Conservation (phyloP, 768 basidiomycete species). For the Pisolithus orientalis region DNA sequence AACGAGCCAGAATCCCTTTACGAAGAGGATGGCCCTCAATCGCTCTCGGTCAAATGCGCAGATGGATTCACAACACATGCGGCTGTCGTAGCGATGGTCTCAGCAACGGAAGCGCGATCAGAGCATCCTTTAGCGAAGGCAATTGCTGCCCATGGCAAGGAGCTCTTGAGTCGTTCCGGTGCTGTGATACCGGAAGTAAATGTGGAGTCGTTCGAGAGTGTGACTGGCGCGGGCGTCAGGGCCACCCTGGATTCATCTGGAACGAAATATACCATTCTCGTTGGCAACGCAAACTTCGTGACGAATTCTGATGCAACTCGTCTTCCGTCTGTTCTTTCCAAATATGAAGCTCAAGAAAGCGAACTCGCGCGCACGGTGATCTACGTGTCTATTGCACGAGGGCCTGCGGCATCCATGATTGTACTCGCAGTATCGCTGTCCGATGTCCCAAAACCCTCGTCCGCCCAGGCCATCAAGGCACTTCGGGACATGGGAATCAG, state of each 20-base stretch:
- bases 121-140: conserved; percentile 97
- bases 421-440: conserved; percentile 79
- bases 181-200: conserved; percentile 42
- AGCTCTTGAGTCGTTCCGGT: conserved; percentile 40
- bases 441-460: conserved; percentile 83
- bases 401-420: conserved; percentile 41
- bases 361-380: conserved; percentile 77
- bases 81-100: conserved; percentile 72
- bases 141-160: conserved; percentile 76
- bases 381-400: conserved; percentile 62
- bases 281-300: conserved; percentile 76
- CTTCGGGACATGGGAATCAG: conserved; percentile 86
- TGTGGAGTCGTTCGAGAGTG: conserved; percentile 75
- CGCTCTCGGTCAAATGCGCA: conserved; percentile 32
- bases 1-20: conserved; percentile 20
- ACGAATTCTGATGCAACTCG: conserved; percentile 43
- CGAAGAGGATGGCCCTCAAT: conserved; percentile 6
- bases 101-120: conserved; percentile 83
- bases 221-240: conserved; percentile 85
- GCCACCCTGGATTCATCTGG: conserved; percentile 54
- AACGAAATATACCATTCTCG: conserved; percentile 50
- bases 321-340: conserved; percentile 53
- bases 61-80: conserved; percentile 58
- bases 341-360: conserved; percentile 69
- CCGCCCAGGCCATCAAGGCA: conserved; percentile 73